These are phyloP conservation scores for Fusarium nurragi DNA, from an alignment of 2,329 filamentous ascomycete species.

Conservation along the genomic window DNA sequence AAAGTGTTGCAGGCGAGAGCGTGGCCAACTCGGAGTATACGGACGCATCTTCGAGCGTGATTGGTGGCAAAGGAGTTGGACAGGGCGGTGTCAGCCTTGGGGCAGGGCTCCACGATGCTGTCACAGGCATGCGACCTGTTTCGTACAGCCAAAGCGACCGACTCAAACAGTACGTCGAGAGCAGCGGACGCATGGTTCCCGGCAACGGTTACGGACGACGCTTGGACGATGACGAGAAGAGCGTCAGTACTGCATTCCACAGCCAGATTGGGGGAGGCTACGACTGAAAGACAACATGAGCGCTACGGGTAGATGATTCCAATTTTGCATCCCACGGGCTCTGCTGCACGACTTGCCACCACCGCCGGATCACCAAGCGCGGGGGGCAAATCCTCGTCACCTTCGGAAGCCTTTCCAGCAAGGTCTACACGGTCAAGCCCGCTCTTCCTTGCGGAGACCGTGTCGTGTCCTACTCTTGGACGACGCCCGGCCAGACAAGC, in stretches of 20 bases:
- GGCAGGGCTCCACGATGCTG: conserved; percentile 78
- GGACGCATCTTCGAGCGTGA: conserved; percentile 80
- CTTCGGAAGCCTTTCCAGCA: conserved; percentile 38
- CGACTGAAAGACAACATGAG: conserved; percentile 55
- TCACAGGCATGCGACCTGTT: conserved; percentile 70
- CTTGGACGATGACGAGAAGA: conserved; percentile 93
- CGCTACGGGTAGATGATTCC: conserved; percentile 44
- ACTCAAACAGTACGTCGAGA: conserved; percentile 93
- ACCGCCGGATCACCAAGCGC: conserved; percentile 35
- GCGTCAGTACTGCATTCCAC: conserved; percentile 94
- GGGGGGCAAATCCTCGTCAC: conserved; percentile 33
- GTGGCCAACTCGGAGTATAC: conserved; percentile 91
- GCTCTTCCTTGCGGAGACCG: conserved; percentile 31
- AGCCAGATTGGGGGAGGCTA: conserved; percentile 83
- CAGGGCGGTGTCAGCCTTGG: conserved; percentile 89
- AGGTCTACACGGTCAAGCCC: conserved; percentile 36
- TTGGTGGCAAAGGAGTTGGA: conserved; percentile 77
- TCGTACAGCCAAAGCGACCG: conserved; percentile 76
- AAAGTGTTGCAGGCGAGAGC: conserved; percentile 90
- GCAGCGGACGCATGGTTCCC: conserved; percentile 73
- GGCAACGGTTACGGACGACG: conserved; percentile 75
- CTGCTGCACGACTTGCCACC: conserved; percentile 37
- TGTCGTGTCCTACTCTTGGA: conserved; percentile 39
- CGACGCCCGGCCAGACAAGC: conserved; percentile 29
- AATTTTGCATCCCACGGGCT: conserved; percentile 45